Base-by-base conservation (phyloP, 805 yeast species). In the Babjeviella inositovora region DNA sequence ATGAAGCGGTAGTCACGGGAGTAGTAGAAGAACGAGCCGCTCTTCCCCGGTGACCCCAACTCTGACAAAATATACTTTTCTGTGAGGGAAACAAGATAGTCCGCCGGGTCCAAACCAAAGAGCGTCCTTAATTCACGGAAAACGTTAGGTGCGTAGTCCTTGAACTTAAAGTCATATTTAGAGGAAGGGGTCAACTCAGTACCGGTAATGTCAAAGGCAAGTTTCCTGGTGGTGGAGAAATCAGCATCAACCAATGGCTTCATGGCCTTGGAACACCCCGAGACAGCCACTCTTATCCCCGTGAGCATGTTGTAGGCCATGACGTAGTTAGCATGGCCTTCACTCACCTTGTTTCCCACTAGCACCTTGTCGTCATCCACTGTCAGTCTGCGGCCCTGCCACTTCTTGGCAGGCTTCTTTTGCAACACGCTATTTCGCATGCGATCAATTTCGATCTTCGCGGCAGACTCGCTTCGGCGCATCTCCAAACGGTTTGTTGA, bases 301-400 rank as follows among this genome's bases (percentile, higher is more conserved):
- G 97, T 85, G 28, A 92, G 62, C 96, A 90, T 87, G 45, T 87
- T 84, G 47, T 90, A 92, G 1, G 96, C 98, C 58, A 87, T 71
- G 14, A 84, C 80, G 38, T 75, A 90, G 45, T 85, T 90, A 23
- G 70, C 82, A 41, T 90, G 97, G 20, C 95, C 96, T 47, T 90
- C 97, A 31, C 75, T 65, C 18, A 82, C 85, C 34, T 73, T 73
- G 32, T 79, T 76, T 4, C 93, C 93, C 8, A 79, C 72, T 20
- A 73, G 45, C 4, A 73, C 85, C 22, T 45, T 41, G 25, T 65
- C 72, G 31, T 67, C 76, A 23, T 62, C 67, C 12, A 47, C n/a
- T n/a, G n/a, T n/a, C n/a, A n/a, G n/a, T n/a, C n/a, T n/a, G n/a
- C n/a, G n/a, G n/a, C n/a, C n/a, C n/a, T n/a, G n/a, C n/a, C n/a